Conservation (phyloP, 305 asterid genomes). For the Stenogyne calaminthoides region DNA sequence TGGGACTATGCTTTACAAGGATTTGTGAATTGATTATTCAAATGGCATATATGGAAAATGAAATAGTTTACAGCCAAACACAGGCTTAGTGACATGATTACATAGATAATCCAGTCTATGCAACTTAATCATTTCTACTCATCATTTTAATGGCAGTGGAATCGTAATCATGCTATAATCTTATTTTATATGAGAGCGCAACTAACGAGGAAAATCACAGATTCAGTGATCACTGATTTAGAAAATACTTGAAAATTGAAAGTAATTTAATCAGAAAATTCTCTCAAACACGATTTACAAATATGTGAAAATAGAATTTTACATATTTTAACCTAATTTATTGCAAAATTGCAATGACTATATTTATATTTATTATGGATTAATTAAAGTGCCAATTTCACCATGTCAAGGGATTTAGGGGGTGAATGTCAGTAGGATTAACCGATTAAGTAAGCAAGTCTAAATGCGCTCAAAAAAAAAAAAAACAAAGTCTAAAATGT, state of each 20-base stretch:
- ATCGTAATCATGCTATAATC: not conserved
- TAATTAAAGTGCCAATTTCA: no score
- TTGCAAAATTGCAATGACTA: not conserved
- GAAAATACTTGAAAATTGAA: not conserved
- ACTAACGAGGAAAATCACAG: not conserved
- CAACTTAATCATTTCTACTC: conserved; percentile 26
- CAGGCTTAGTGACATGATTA: conserved; percentile 38
- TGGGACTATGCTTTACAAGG: conserved; percentile 30
- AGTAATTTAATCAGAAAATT: not conserved
- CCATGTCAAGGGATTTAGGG: no score
- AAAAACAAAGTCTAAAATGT: no score
- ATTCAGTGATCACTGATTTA: not conserved
- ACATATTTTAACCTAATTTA: not conserved
- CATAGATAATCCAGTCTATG: conserved; percentile 13
- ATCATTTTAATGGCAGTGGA: conserved; percentile 22
- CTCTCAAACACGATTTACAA: not conserved
- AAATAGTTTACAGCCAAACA: conserved; percentile 46
- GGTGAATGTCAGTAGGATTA: no score
- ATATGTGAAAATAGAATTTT: not conserved
- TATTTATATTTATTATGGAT: no score
- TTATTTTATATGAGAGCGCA: not conserved
- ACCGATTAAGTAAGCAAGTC: no score
- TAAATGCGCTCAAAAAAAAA: no score
- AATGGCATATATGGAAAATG: conserved; percentile 1
- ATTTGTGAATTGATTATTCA: conserved; percentile 13